A percentile compares a stretch with the other conserved stretches of the same genome.
These are phyloP conservation scores for Tricholomella constricta DNA, from an alignment of 768 basidiomycete genomes.

Conservation along the genomic window DNA sequence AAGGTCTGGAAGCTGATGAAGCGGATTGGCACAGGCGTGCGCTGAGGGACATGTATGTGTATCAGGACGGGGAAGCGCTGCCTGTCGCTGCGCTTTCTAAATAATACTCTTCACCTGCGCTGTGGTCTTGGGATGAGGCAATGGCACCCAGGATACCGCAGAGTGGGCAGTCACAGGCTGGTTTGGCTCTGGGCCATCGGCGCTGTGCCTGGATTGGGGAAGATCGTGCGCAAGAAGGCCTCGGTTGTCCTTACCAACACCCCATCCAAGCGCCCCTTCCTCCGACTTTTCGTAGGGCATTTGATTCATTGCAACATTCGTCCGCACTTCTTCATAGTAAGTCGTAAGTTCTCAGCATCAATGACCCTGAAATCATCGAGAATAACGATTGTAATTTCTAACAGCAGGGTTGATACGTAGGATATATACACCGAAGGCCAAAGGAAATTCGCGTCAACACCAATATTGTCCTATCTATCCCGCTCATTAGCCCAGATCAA, in stretches of 20 bases:
- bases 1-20: slow-evolving; percentile 73
- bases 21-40: slow-evolving; percentile 65
- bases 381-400: too few species aligned
- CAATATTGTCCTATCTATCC: too few species aligned
- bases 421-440: too few species aligned
- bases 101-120: slow-evolving; percentile 23
- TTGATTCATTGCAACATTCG: too few species aligned
- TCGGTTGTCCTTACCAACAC: slow-evolving; percentile 11
- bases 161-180: slow-evolving; percentile 12
- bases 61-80: slow-evolving; percentile 35
- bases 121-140: neutral
- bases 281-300: too few species aligned
- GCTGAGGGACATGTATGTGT: slow-evolving; percentile 55
- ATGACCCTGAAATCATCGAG: too few species aligned
- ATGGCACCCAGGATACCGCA: neutral
- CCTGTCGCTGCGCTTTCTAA: slow-evolving; percentile 66
- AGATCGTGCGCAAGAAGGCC: slow-evolving; percentile 14
- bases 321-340: too few species aligned
- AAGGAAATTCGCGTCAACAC: too few species aligned
- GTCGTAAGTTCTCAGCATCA: too few species aligned
- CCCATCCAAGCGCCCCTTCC: neutral
- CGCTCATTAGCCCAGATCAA: too few species aligned
- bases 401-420: too few species aligned
- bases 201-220: slow-evolving; percentile 3
- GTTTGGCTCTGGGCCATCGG: slow-evolving; percentile 15